Evolutionary conservation across 2,329 filamentous ascomycete species (phyloP).

Genomic region (Epichloe festucae): DNA sequence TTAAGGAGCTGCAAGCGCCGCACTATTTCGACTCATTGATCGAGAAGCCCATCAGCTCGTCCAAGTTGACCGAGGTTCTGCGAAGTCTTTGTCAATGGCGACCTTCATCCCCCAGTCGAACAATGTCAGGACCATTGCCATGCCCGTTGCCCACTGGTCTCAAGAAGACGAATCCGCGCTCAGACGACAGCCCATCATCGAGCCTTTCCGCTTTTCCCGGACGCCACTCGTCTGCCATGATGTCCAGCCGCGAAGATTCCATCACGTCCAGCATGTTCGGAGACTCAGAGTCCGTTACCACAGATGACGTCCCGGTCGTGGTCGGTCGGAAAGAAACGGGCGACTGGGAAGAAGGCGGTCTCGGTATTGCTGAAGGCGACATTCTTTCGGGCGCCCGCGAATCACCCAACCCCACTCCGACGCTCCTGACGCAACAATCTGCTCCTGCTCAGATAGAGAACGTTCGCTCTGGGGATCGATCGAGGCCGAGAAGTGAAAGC

Average conservation of each 20-base stretch:
- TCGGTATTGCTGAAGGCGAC: conserved; percentile 64
- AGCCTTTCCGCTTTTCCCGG: conserved; percentile 59
- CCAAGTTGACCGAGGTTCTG: conserved; percentile 80
- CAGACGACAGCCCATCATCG: conserved; percentile 75
- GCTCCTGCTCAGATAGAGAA: conserved; percentile 50
- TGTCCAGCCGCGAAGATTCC: conserved; percentile 77
- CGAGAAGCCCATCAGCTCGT: conserved; percentile 89
- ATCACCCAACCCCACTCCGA: conserved; percentile 32
- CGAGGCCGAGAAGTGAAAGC: conserved; percentile 61
- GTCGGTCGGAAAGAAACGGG: conserved; percentile 60
- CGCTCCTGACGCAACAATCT: conserved; percentile 47
- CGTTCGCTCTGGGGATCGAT: conserved; percentile 56
- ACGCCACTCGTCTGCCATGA: conserved; percentile 61
- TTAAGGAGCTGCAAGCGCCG: conserved; percentile 91
- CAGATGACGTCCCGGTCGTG: conserved; percentile 66
- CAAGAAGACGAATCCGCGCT: conserved; percentile 47
- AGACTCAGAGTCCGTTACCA: conserved; percentile 65
- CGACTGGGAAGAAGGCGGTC: conserved; percentile 67
- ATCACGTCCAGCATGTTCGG: conserved; percentile 81
- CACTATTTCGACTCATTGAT: conserved; percentile 94
- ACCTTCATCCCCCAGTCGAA: conserved; percentile 44
- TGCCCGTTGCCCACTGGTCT: conserved; percentile 51
- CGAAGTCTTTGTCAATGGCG: conserved; percentile 90
- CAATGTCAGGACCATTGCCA: conserved; percentile 32
- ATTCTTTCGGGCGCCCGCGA: conserved; percentile 18